These are phyloP conservation scores for Aspergillus transmontanensis DNA, from an alignment of 2,329 filamentous ascomycete species.

Conservation along the genomic window DNA sequence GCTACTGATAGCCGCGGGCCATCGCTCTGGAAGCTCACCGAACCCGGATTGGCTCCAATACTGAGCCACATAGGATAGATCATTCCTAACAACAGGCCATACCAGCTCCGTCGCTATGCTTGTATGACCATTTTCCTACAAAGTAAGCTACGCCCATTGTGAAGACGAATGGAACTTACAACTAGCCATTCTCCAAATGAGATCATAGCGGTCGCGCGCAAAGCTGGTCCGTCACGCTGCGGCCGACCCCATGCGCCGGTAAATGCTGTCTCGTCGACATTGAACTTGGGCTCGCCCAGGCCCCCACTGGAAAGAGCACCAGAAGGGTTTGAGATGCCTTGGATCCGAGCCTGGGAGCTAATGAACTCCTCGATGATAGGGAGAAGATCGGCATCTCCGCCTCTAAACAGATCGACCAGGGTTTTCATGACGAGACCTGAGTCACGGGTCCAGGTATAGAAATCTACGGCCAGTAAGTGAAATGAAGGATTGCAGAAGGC, in stretches of 20 bases:
- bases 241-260: constrained; percentile 72
- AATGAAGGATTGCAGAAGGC: neutral
- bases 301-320: constrained; percentile 54
- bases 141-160: neutral
- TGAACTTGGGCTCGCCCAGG: constrained; percentile 74
- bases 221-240: constrained; percentile 76
- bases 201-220: constrained; percentile 73
- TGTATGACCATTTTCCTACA: constrained; percentile 55
- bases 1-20: neutral
- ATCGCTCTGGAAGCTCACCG: constrained; percentile 37
- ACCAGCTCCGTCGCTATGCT: constrained; percentile 58
- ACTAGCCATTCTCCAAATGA: constrained; percentile 73
- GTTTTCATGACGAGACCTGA: constrained; percentile 70
- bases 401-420: constrained; percentile 67
- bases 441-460: constrained; percentile 78
- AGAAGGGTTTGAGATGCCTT: constrained; percentile 70
- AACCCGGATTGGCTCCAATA: constrained; percentile 61
- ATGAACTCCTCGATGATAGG: constrained; percentile 69
- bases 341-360: constrained; percentile 65
- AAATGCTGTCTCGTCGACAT: constrained; percentile 65
- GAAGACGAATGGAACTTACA: constrained; percentile 15
- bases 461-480: constrained; percentile 56
- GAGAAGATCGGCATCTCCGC: constrained; percentile 62
- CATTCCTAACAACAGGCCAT: constrained; percentile 76
- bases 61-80: constrained; percentile 67